Evolutionary conservation across 371 early-diverging fungal species (phyloP), one percentile per base, ranked within the genome.

Genomic region (Quaeritorhiza haematococci): DNA sequence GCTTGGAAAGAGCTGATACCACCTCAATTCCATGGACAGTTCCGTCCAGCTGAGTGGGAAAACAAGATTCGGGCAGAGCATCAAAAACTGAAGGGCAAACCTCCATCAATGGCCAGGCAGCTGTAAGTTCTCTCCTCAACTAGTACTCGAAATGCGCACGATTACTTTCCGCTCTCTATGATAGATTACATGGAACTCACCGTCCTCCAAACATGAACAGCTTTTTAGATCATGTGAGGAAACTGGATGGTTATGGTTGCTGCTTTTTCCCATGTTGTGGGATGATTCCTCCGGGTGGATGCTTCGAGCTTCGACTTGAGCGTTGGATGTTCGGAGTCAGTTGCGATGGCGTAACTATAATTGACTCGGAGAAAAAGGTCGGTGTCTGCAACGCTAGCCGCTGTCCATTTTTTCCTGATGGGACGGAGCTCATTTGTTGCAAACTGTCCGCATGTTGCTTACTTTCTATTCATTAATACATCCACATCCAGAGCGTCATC

Each of bases 251-350:
- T 38, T 75, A 78, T 42, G 78, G 78, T 10, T 66, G 69, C 53
- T 59, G 69, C 1, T 74, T 74, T 42, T 78, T 78, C 55, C 78
- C 78, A 2, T 63, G 60, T 26, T 71, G 71, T 33, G 42, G 57
- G 17, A 72, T 73, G 17, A 35, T 62, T 1, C 78, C 78, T 1
- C 78, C 78, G 1, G 71, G 64, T n/a, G 78, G 75, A 28, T 78
- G 69, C 55, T 78, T 78, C 53, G 78, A 78, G 52, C 71, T 71
- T 54, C 61, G 78, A 1, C 49, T 62, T 17, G 72, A 74, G 58
- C 58, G 63, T 41, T 70, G 64, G 66, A 55, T 68, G 33, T 35
- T 73, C 5, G 78, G 74, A 8, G 55, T 78, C 33, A 63, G 68
- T 32, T 61, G 72, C 2, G 61, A 68, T 13, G 74, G 74, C 0